Evolutionary conservation across 2,329 filamentous ascomycete genomes (phyloP), one percentile per base, ranked within the genome.

Genomic region (Macrophomina tecta): DNA sequence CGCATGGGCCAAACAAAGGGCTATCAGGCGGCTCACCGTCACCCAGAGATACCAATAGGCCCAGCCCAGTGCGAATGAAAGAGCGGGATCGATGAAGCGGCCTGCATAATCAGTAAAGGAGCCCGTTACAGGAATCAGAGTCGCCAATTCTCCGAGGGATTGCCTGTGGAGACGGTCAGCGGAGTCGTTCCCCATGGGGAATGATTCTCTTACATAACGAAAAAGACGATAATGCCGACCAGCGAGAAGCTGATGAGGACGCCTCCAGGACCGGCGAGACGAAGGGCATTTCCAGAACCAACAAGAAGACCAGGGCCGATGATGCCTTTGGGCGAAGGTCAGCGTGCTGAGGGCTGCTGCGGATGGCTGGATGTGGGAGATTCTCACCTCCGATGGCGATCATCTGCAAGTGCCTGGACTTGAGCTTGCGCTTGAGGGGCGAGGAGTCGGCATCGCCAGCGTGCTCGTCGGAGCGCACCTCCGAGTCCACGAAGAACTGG

Each of bases 21-120:
- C 16, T 23, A 18, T 16, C 12, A 46, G 11, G 11, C 7, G 52
- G n/a, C 65, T 30, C 30, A 55, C 82, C 4, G 81, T 82, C 2
- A 82, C 76, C 81, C 81, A 83, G 2, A 81, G 70, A 67, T 81
- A 82, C 76, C 79, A 76, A 46, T 71, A 71, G 4, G 66, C 68
- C 70, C 69, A 72, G 7, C 69, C 70, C 7, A 71, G 48, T 28
- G 70, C 70, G 60, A 71, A 71, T 5, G 65, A 64, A n/a, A 72
- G 55, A 11, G 69, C 68, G 9, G 62, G 34, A 52, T 72, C 70
- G 34, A 67, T 52, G 63, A 70, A 72, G 14, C 70, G 67, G 28
- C 58, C 58, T 14, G 70, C 70, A 60, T 70, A 71, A 36, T 69
- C 69, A 40, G 65, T 69, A 49, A 72, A 72, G 40, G 69, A 69